Conservation (phyloP, 768 basidiomycete genomes). For the Collybiopsis luxurians region DNA sequence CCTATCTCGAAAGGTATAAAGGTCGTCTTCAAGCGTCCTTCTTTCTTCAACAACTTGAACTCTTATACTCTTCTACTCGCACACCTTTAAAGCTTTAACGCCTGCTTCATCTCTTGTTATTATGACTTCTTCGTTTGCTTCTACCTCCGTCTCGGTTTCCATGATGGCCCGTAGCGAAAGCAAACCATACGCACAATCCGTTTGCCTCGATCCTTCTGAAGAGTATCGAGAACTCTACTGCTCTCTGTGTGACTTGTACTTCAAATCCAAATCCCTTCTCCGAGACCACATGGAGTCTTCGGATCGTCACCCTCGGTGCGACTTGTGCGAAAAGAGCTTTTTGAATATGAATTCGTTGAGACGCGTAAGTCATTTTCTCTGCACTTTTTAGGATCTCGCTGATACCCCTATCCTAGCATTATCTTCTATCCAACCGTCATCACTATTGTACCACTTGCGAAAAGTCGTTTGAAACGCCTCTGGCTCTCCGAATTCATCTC, state of each 20-base stretch:
- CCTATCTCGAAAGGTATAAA: neutral
- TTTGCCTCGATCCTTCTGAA: neutral
- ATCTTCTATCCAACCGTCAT: slow-evolving; percentile 23
- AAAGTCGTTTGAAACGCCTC: slow-evolving; percentile 22
- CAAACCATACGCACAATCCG: neutral
- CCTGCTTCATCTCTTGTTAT: neutral
- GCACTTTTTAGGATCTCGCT: neutral
- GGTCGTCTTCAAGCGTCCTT: neutral
- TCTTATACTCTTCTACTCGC: neutral
- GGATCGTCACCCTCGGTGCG: slow-evolving; percentile 28
- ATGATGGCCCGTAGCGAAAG: neutral
- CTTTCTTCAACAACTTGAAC: neutral
- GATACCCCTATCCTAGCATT: slow-evolving; percentile 21
- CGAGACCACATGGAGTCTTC: slow-evolving; percentile 25
- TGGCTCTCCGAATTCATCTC: slow-evolving; percentile 27
- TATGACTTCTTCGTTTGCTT: neutral
- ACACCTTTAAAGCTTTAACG: neutral
- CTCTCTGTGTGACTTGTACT: slow-evolving; percentile 32
- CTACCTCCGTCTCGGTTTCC: no score
- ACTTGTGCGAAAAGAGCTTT: slow-evolving; percentile 24
- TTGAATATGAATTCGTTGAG: slow-evolving; percentile 29
- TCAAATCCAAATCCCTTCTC: slow-evolving; percentile 22
- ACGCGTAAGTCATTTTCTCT: slow-evolving; percentile 19
- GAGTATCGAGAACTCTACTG: slow-evolving; percentile 22
- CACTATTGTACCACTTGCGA: slow-evolving; percentile 29